A percentile compares a stretch with the other conserved stretches of the same genome.
These are phyloP conservation scores for Pisolithus thermaeus DNA, from an alignment of 1,284 basidiomycete genomes.

Conservation along the genomic window DNA sequence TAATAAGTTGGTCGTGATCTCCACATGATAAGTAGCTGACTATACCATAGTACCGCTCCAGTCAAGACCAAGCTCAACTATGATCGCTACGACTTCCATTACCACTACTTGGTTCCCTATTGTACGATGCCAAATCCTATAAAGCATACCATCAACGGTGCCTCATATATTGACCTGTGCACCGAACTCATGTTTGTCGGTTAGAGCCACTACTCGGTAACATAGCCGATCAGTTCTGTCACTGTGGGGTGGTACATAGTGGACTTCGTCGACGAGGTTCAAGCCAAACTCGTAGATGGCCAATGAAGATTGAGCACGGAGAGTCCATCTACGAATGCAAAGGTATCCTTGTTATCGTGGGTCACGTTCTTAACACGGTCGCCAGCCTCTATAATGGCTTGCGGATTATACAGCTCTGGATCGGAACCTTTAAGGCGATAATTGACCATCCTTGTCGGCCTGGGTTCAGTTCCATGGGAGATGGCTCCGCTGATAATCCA, in stretches of 20 bases:
- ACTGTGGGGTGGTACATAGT: conserved; percentile 16
- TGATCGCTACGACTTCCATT: conserved; percentile 13
- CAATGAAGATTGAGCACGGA: conserved; percentile 17
- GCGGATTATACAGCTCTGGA: too few species aligned
- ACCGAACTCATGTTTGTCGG: conserved; percentile 24
- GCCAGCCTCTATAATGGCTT: conserved; percentile 3
- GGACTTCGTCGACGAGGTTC: conserved; percentile 21
- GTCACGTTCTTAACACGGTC: conserved; percentile 8
- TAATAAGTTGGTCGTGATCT: conserved; percentile 18
- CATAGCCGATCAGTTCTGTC: conserved; percentile 12
- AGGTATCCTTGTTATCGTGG: conserved; percentile 17
- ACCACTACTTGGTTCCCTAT: conserved; percentile 26
- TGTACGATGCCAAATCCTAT: conserved; percentile 31
- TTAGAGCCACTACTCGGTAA: conserved; percentile 23
- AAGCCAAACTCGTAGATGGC: conserved; percentile 15
- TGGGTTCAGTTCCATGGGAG: too few species aligned
- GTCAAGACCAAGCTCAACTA: conserved; percentile 19
- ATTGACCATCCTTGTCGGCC: too few species aligned
- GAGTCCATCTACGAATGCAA: conserved; percentile 17
- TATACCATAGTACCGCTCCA: conserved; percentile 25
- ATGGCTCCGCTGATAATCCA: too few species aligned
- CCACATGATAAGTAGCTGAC: conserved; percentile 21
- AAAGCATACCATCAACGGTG: neutral
- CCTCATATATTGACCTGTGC: neutral
- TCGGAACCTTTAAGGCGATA: too few species aligned